Evolutionary conservation across 257 asterid species (phyloP).

Genomic region (Oldenlandia corymbosa): DNA sequence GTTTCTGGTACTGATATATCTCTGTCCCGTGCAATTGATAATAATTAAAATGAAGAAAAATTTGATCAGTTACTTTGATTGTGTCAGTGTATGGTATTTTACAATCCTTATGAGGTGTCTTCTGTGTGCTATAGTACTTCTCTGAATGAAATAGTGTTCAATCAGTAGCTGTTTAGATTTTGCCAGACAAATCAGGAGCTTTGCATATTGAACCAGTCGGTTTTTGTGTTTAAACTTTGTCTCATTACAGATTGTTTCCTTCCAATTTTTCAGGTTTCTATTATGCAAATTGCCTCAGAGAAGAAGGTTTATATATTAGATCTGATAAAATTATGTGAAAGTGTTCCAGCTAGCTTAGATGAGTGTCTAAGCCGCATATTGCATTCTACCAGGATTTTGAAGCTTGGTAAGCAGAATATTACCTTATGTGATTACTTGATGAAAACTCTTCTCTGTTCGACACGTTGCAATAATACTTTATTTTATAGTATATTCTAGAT

Average conservation of each 20-base stretch:
- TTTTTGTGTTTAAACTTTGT: not conserved
- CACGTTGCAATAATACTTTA: not conserved
- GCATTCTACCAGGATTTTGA: conserved; percentile 73
- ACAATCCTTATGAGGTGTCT: too few relatives aligned
- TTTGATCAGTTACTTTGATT: too few relatives aligned
- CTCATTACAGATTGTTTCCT: not conserved
- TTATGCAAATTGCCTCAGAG: conserved; percentile 92
- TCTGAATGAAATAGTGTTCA: not conserved
- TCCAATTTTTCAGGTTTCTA: conserved; percentile 66
- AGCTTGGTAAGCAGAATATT: conserved; percentile 63
- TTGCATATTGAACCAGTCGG: not conserved
- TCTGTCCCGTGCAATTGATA: too few relatives aligned
- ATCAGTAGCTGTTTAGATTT: not conserved
- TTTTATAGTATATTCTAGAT: not conserved
- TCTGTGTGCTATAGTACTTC: not conserved
- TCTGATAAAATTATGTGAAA: conserved; percentile 69
- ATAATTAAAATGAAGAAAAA: too few relatives aligned
- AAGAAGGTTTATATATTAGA: conserved; percentile 77
- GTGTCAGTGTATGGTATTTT: too few relatives aligned
- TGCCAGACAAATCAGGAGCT: not conserved
- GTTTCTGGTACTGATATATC: not conserved
- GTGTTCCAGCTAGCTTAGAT: conserved; percentile 58
- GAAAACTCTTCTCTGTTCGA: not conserved
- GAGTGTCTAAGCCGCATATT: conserved; percentile 66
- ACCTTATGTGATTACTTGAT: not conserved